These are phyloP conservation scores for Penicillium sclerotiorum DNA, from an alignment of 2,329 filamentous ascomycete species.

Conservation along the genomic window DNA sequence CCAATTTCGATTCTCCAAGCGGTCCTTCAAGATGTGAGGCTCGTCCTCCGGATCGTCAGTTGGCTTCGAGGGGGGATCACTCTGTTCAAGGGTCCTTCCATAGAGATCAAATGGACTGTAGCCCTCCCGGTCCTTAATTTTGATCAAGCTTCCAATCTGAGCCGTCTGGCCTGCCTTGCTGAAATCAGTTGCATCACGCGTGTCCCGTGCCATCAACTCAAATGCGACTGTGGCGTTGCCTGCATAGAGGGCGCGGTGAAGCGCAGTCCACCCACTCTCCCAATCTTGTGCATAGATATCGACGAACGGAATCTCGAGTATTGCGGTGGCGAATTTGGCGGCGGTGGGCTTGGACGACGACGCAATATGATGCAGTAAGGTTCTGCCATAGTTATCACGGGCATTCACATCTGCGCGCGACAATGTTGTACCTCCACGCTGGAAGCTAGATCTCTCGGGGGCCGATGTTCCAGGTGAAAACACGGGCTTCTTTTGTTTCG, in stretches of 20 bases:
- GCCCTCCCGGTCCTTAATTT: constrained; percentile 93
- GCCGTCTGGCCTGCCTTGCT: constrained; percentile 58
- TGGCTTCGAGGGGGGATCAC: constrained; percentile 42
- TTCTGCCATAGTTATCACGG: constrained; percentile 79
- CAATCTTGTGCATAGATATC: constrained; percentile 85
- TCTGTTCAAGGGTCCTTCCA: constrained; percentile 73
- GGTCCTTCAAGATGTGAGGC: too few species aligned
- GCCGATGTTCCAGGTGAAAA: constrained; percentile 50
- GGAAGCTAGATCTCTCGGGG: constrained; percentile 40
- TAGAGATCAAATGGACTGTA: constrained; percentile 95
- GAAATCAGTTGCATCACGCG: constrained; percentile 65
- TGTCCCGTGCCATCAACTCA: constrained; percentile 76
- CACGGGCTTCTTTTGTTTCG: constrained; percentile 53
- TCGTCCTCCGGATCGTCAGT: constrained; percentile 54
- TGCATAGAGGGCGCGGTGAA: constrained; percentile 87
- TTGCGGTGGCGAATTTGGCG: constrained; percentile 71
- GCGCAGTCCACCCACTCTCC: constrained; percentile 93
- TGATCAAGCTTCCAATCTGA: constrained; percentile 75
- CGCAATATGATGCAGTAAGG: constrained; percentile 79
- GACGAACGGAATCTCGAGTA: constrained; percentile 78
- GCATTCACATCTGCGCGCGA: constrained; percentile 76
- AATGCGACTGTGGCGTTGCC: constrained; percentile 87
- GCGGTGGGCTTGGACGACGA: constrained; percentile 73
- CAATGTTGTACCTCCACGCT: constrained; percentile 38
- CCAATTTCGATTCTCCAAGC: too few species aligned